Base-by-base conservation (phyloP, 495 filamentous ascomycete species). In the Tuber microsphaerosporum region DNA sequence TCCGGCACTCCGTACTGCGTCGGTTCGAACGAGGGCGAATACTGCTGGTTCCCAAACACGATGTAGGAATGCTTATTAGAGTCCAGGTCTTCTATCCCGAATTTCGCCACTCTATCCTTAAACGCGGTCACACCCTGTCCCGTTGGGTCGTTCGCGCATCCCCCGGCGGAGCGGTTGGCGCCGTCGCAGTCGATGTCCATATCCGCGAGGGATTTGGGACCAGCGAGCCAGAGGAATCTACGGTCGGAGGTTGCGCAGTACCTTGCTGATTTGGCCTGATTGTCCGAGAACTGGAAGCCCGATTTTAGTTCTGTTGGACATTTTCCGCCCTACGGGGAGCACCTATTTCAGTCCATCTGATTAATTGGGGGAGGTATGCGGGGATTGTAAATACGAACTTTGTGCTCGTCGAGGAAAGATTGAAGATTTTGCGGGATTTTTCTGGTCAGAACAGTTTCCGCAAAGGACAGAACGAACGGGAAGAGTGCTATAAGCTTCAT, bases 181-280 rank as follows among this genome's bases (percentile, higher is more conserved):
- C 90, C 90, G 79, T 92, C 89, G 80, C 90, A 91, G 83, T 91
- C 90, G 73, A 92, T 85, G 80, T 91, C 90, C 89, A 91, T 91
- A 82, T 89, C 85, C 37, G 77, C 76, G n/a, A 79, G 76, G 22
- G 48, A 16, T 17, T 48, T 56, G 39, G 76, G 48, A 9, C 75
- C 69, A 19, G n/a, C 34, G 44, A 78, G 68, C 77, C 77, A 79
- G 69, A 79, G 74, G 10, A 79, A 42, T 31, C 37, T 74, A 22
- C 51, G 51, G 5, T 20, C 42, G 2, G 76, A 34, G n/a, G 73
- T 42, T 22, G 72, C 9, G 68, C 77, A 79, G 43, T 79, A 79
- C 56, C 14, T 65, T 34, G 56, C 56, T 3, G 56, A 65, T 34
- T 34, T 65, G 14, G 56, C 56, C 14, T 34, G 56, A 5, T 34